Base-by-base conservation (phyloP, 441 rosid species). In the Eugenia klotzschiana region DNA sequence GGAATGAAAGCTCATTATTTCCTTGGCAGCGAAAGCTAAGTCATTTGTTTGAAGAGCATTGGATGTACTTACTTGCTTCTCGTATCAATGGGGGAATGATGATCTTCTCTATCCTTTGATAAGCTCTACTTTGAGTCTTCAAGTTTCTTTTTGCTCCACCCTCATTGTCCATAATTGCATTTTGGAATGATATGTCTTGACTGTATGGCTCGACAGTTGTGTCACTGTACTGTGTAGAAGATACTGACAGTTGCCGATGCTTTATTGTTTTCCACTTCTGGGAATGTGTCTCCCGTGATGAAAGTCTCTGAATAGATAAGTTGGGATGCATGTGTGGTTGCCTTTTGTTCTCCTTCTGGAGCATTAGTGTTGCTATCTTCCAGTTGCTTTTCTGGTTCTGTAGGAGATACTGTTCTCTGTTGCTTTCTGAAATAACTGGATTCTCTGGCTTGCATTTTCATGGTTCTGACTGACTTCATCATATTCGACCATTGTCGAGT, bases 131-230 rank as follows among this genome's bases (percentile, higher is more conserved):
- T 33, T 82, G 40, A 80, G 80, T 51, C 69, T 83, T 85, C 16
- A 23, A 26, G 64, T 87, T 82, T 80, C 77, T 55, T 83, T 64
- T 83, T 60, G 64, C 73, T 84, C 57, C 82, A 43, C 81, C 60
- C 26, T 83, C 83, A 80, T 80, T 85, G 72, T 81, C 81, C 72
- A 53, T 51, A 55, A 81, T 64, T 79, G 82, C 86, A 29, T 81
- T 55, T 43, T 87, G 87, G 41, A 83, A 87, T 83, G 81, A 46
- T 81, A 85, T 85, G 80, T 87, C 89, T 43, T 83, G 89, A 82
- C 85, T 87, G 79, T 87, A 87, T 79, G 83, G 72, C 53, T 87
- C 85, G 1, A 83, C 84, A 23, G 86, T 77, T 41, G 84, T 82
- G 51, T 83, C 87, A 79, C 87, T 82, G 51, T 83, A 86, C 22